A percentile compares a stretch with the other conserved stretches of the same genome.
phyloP scores from a whole-genome alignment of 371 early-diverging fungal species.

The Rhizopus delemar region DNA sequence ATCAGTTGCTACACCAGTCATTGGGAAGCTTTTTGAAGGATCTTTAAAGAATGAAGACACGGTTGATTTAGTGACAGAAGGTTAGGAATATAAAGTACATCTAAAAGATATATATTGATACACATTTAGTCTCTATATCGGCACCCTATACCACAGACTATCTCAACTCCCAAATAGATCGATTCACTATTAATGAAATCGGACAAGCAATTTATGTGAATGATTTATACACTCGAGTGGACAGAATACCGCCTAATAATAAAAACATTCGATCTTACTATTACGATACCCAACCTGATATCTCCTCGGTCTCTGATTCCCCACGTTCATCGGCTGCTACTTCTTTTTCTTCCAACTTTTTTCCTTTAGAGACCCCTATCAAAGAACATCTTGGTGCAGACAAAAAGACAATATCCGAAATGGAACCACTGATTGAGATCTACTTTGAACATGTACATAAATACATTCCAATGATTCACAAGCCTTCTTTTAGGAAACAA shows the following conservation, averaged over 20 bases:
- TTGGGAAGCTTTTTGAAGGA: conserved; percentile 26
- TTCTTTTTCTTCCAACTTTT: background rate
- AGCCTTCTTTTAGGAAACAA: conserved; percentile 53
- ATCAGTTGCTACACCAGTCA: conserved; percentile 34
- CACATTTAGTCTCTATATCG: conserved; percentile 16
- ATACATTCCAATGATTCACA: conserved; percentile 62
- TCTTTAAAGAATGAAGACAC: background rate
- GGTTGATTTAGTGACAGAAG: background rate
- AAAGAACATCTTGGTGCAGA: conserved; percentile 17
- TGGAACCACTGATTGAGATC: conserved; percentile 31
- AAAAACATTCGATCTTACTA: conserved; percentile 1
- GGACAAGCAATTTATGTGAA: conserved; percentile 50
- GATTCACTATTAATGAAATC: conserved; percentile 43
- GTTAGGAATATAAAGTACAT: too few relatives aligned
- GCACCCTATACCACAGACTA: conserved; percentile 28
- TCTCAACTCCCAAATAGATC: conserved; percentile 16
- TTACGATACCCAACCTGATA: conserved; percentile 27
- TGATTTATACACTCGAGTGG: conserved; percentile 30
- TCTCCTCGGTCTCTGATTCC: conserved; percentile 24
- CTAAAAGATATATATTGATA: too few relatives aligned
- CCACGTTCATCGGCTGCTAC: conserved; percentile 16
- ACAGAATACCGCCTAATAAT: conserved; percentile 27
- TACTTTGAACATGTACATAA: conserved; percentile 63
- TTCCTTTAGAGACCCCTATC: conserved; percentile 18
- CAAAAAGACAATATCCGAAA: conserved; percentile 10